Evolutionary conservation across 176 grass and related monocot species (phyloP), one percentile per base, ranked within the genome.

Genomic region (Microstegium vimineum): DNA sequence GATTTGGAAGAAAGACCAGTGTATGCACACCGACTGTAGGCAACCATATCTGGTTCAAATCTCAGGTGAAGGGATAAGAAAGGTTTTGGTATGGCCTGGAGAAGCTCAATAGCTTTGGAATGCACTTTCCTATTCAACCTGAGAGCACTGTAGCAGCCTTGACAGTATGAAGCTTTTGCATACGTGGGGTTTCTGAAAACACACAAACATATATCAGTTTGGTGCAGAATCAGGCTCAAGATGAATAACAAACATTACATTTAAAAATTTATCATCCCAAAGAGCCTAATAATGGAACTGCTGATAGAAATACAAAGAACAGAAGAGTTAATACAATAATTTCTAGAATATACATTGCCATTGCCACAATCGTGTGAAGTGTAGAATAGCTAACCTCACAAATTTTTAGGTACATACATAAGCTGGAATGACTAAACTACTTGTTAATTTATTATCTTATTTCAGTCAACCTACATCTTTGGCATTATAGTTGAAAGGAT

Each of bases 41-140:
- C 93, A 72, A 96, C 93, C 97, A 99, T 96, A 83, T 99, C 93
- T 59, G 97, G 97, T 84, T 99, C 97, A 73, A 99, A 99, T 73
- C 97, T 89, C 41, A 99, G 85, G 81, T 99, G 93, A 61, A 99
- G 88, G 8, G 97, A 92, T 78, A 99, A 56, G 85, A 96, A 99
- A 32, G 97, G 97, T 85, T 96, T 96, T 38, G 93, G 93, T 87
- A 99, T 96, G 10, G 85, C 74, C 75, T 89, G 74, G 7, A 96
- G 79, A 74, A 99, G 93, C 22, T 86, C 38, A 67, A 61, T 41
- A 84, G 84, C 93, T 86, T 92, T 96, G 12, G 67, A 60, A 85
- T 92, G 89, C 82, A 99, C 88, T 14, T 90, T 86, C 76, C 84
- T 99, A 43, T 81, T 94, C 47, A 96, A 88, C 59, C 47, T 82